Conservation (phyloP, 441 rosid species). For the Isatis lusitanica region DNA sequence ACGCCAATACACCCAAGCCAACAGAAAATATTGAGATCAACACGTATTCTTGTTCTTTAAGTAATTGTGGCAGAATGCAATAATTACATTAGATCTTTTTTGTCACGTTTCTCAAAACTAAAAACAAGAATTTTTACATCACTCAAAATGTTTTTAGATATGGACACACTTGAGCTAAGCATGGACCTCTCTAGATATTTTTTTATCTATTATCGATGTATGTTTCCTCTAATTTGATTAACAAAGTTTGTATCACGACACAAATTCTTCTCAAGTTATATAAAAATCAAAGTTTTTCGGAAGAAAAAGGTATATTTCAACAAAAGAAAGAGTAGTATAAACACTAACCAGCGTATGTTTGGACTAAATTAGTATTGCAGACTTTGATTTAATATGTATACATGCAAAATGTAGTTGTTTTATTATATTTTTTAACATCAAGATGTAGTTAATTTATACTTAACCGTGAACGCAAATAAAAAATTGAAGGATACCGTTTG, state of each 20-base stretch:
- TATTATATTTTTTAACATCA: too few relatives aligned
- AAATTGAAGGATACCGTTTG: too few relatives aligned
- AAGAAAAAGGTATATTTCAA: not conserved
- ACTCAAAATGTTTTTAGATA: not conserved
- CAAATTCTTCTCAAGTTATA: not conserved
- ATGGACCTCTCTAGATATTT: not conserved
- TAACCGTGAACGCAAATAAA: too few relatives aligned
- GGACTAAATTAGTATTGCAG: not conserved
- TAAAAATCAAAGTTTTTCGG: not conserved
- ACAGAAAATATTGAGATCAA: not conserved
- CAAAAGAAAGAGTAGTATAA: too few relatives aligned
- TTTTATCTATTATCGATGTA: too few relatives aligned
- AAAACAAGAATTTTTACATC: not conserved
- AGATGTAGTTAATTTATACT: too few relatives aligned
- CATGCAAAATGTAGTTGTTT: too few relatives aligned
- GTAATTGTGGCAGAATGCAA: not conserved
- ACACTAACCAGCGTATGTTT: not conserved
- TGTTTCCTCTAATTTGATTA: too few relatives aligned
- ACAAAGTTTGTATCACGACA: not conserved
- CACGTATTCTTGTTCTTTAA: not conserved
- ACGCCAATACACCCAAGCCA: not conserved
- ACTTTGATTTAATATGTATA: too few relatives aligned
- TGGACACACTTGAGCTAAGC: not conserved
- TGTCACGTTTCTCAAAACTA: not conserved
- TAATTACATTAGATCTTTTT: not conserved